Base-by-base conservation (phyloP, 805 yeast genomes). In the Suhomyces faveliae region DNA sequence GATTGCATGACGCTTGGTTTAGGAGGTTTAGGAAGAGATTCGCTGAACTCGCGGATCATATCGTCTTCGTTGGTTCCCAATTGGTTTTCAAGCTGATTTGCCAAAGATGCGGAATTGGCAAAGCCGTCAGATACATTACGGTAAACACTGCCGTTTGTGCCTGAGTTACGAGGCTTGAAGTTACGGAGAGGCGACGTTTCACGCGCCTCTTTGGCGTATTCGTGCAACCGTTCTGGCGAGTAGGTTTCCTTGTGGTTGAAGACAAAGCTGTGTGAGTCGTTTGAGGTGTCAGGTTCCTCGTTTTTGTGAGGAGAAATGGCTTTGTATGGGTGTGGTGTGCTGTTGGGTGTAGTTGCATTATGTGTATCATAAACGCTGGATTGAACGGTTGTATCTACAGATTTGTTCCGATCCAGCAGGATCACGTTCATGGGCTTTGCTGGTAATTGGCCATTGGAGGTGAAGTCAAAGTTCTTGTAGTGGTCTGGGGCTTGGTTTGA, bases 391-490 rank as follows among this genome's bases (percentile, higher is more conserved):
- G 35, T 35, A 35, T 21, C 24, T n/a, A 22, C 42, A 19, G 43
- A 39, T 19, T 33, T 33, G 8, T 24, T 11, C 7, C 49, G 48
- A 48, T 66, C 68, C n/a, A 59, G 63, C 29, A 55, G 62, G 68
- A 71, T 59, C 5, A 67, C 66, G 46, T 58, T 64, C 77, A 73
- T 72, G 6, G 74, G 74, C 49, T 73, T 73, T 59, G 61, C 48
- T 2, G 77, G 77, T 24, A 71, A 62, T 48, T 65, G 62, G 1
- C 77, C 77, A 56, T 70, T 70, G 5, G 73, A 61, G 6, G 76
- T 72, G 55, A 72, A 72, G 51, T 72, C 77, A 51, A 71, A 55
- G 40, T 60, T 64, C 37, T 64, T 63, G 51, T 72, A 71, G 10
- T 40, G 47, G 11, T 37, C 49, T n/a, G 46, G 48, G 23, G 40